Evolutionary conservation across 2,329 filamentous ascomycete genomes (phyloP).

Genomic region (Verticillium alfalfae): DNA sequence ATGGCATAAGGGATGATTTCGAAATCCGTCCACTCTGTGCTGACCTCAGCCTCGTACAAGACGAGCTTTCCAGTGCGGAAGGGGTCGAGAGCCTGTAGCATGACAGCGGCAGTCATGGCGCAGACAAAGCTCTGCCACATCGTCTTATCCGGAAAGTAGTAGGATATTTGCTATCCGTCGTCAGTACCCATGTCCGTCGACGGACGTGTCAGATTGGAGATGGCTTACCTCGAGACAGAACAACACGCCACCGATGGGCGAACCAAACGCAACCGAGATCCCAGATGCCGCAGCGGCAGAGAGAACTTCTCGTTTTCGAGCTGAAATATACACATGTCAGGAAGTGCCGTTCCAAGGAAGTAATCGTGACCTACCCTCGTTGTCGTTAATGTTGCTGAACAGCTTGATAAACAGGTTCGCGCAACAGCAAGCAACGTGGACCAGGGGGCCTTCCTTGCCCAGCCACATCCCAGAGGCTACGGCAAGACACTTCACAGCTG

Average conservation of each 20-base stretch:
- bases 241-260: constrained; percentile 87
- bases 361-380: constrained; percentile 61
- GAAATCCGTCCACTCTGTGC: constrained; percentile 87
- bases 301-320: constrained; percentile 86
- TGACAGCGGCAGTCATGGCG: constrained; percentile 96
- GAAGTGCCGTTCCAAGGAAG: neutral
- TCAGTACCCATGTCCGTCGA: neutral
- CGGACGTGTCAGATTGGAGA: constrained; percentile 4
- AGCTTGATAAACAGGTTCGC: constrained; percentile 91
- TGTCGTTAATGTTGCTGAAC: constrained; percentile 73
- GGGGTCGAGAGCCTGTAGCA: constrained; percentile 86
- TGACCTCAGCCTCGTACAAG: constrained; percentile 92
- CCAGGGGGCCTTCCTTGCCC: constrained; percentile 90
- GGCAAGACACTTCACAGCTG: constrained; percentile 64
- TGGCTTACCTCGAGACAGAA: constrained; percentile 78
- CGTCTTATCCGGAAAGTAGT: constrained; percentile 97
- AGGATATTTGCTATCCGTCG: constrained; percentile 68
- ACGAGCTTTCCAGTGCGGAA: constrained; percentile 95
- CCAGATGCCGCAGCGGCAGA: constrained; percentile 89
- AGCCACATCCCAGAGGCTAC: constrained; percentile 95
- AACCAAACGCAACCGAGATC: constrained; percentile 90
- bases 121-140: constrained; percentile 99
- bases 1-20: constrained; percentile 84
- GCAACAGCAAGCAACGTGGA: constrained; percentile 95
- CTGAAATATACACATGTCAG: constrained; percentile 32